Conservation (phyloP, 345 rosid species). For the Reutealis trisperma region DNA sequence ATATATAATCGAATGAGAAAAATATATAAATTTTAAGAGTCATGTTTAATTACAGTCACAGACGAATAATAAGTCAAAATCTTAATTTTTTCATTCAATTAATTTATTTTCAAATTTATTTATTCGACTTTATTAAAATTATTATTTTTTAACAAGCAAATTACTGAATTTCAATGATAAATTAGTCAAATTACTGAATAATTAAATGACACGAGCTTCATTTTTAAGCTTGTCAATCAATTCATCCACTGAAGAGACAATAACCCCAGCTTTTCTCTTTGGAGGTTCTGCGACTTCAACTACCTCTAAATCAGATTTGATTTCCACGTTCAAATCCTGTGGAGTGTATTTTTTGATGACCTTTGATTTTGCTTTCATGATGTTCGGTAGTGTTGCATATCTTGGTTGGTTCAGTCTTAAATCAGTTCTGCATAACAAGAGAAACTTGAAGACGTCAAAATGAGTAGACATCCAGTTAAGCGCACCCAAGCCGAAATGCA, state of each 20-base stretch:
- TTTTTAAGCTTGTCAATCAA: constrained; percentile 73
- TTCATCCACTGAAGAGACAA: constrained; percentile 70
- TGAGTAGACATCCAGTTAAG: neutral
- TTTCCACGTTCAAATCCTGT: constrained; percentile 61
- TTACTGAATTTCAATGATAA: neutral
- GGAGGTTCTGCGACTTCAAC: constrained; percentile 75
- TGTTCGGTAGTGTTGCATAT: constrained; percentile 91
- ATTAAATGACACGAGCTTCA: constrained; percentile 64
- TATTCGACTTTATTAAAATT: no score
- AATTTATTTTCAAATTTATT: no score
- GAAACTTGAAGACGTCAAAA: neutral
- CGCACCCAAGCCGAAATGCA: no score
- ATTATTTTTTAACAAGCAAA: no score
- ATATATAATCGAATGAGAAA: no score
- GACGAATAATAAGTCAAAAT: no score
- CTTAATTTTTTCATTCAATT: no score
- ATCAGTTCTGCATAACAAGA: constrained; percentile 60
- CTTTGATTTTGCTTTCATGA: constrained; percentile 93
- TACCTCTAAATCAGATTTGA: constrained; percentile 62
- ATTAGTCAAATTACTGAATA: neutral
- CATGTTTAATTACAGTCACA: no score
- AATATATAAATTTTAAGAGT: no score
- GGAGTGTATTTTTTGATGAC: constrained; percentile 69
- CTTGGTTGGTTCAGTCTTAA: constrained; percentile 93
- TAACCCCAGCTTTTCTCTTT: constrained; percentile 73